A percentile compares a stretch with the other conserved stretches of the same genome.
These are phyloP conservation scores for Orbilia oligospora DNA, from an alignment of 2,329 filamentous ascomycete genomes.

Conservation along the genomic window DNA sequence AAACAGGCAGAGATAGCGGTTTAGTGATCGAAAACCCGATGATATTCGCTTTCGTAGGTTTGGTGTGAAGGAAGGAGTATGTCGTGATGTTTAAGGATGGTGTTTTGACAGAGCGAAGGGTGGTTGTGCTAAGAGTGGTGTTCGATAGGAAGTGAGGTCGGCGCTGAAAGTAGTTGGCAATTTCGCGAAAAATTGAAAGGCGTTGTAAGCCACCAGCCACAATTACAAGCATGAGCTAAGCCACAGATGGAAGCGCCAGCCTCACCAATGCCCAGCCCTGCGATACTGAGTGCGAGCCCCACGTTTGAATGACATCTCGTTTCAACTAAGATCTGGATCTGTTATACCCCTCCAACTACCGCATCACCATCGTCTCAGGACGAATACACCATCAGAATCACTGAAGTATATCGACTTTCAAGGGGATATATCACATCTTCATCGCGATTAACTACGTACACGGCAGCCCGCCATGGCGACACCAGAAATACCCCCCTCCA, in stretches of 20 bases:
- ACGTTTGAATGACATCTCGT: constrained; percentile 22
- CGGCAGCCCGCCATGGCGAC: constrained; percentile 75
- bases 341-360: not conserved
- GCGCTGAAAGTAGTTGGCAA: constrained; percentile 38
- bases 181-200: constrained; percentile 58
- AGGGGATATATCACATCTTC: not conserved
- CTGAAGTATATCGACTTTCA: not conserved
- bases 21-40: not conserved
- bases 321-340: not conserved
- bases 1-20: not conserved
- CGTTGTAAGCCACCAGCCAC: constrained; percentile 47
- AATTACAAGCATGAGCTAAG: not conserved
- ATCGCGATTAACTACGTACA: not conserved
- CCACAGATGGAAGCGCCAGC: constrained; percentile 1
- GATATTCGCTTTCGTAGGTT: not conserved
- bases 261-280: constrained; percentile 14
- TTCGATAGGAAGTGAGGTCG: constrained; percentile 7
- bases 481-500: constrained; percentile 75
- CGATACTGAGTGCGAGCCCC: constrained; percentile 29
- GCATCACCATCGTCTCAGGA: not conserved
- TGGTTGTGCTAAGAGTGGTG: too few species aligned
- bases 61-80: not conserved
- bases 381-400: not conserved
- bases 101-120: constrained; percentile 28
- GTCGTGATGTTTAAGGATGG: constrained; percentile 17